Conservation (phyloP, 139 green algal genomes). For the Chloropicon primus region DNA sequence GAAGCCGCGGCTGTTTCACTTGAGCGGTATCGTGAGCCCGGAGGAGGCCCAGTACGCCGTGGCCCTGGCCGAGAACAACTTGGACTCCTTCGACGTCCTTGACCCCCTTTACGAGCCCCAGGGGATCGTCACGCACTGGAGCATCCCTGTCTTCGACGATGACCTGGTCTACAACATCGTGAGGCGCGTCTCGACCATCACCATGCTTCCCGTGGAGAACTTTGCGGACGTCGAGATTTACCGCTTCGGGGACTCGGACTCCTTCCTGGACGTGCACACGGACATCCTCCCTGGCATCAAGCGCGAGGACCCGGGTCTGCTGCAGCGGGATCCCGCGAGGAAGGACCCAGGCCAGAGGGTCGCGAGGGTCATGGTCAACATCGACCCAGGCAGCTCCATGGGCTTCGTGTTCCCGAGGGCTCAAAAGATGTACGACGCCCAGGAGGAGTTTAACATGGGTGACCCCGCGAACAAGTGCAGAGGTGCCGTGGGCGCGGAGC, state of each 20-base stretch:
- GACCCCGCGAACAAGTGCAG: background rate
- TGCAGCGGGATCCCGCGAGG: background rate
- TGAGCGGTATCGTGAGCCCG: background rate
- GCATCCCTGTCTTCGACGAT: background rate
- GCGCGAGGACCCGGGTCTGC: background rate
- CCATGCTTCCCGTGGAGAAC: background rate
- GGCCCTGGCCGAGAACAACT: background rate
- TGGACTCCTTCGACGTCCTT: background rate
- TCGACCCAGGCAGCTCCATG: background rate
- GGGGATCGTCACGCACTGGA: background rate
- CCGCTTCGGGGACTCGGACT: background rate
- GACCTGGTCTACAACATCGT: background rate
- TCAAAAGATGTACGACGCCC: background rate
- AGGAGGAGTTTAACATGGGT: background rate
- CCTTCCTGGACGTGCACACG: background rate
- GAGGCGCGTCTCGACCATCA: background rate
- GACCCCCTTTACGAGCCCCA: background rate
- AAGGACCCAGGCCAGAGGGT: background rate
- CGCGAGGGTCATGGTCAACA: background rate
- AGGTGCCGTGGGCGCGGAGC: background rate
- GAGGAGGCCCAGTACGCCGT: background rate
- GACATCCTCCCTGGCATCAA: background rate
- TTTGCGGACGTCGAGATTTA: background rate
- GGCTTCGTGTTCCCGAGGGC: background rate
- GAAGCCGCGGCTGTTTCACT: background rate